phyloP scores from a whole-genome alignment of 148 eudicot genomes.

The Diospyros lotus region DNA sequence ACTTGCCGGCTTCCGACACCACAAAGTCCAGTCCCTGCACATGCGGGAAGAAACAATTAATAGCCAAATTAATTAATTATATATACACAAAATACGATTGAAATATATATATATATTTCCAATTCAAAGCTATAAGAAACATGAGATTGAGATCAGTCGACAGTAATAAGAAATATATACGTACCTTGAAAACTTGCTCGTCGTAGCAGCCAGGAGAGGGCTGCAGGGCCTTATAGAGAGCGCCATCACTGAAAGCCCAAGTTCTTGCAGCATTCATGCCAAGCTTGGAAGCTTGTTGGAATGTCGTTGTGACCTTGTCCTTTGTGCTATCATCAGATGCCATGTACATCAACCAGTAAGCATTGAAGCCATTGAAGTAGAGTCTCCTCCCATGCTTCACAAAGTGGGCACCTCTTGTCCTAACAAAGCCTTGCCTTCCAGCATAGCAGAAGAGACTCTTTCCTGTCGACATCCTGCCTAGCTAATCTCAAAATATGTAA shows the following conservation, averaged over 20 bases:
- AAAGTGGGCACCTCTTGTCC: conserved; percentile 3
- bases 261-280: conserved; percentile 20
- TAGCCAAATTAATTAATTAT: too few species aligned
- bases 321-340: conserved; percentile 12
- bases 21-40: conserved; percentile 39
- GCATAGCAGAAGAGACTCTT: too few species aligned
- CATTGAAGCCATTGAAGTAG: conserved; percentile 17
- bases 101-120: too few species aligned
- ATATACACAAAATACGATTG: too few species aligned
- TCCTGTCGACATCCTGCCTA: too few species aligned
- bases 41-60: too few species aligned
- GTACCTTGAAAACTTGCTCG: conserved; percentile 21
- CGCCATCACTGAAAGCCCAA: conserved; percentile 30
- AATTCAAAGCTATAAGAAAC: too few species aligned
- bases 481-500: too few species aligned
- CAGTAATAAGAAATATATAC: background rate
- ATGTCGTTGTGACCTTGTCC: conserved; percentile 16
- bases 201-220: conserved; percentile 21
- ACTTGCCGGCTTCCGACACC: conserved; percentile 30
- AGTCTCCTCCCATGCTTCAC: conserved; percentile 5
- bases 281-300: conserved; percentile 11
- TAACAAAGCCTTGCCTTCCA: background rate
- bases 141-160: too few species aligned
- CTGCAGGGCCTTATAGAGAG: conserved; percentile 12
- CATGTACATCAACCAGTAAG: conserved; percentile 30